Evolutionary conservation across 495 filamentous ascomycete species (phyloP), one percentile per base, ranked within the genome.

Genomic region (Sordaria brevicollis): DNA sequence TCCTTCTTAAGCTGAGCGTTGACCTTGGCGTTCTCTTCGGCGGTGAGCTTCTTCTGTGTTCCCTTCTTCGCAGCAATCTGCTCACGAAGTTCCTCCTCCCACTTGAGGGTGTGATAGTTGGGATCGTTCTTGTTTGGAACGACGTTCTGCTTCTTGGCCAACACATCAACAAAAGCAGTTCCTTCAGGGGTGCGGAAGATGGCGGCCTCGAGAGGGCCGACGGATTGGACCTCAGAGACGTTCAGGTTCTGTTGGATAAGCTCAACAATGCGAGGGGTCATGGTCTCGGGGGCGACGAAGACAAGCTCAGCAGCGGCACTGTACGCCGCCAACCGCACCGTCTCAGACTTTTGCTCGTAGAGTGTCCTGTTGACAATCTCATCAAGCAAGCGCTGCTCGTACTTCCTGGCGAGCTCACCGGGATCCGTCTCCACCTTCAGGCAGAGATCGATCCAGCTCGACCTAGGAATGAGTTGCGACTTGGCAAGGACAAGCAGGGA

Each of bases 91-190:
- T 98, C 95, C 74, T 92, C 89, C 79, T 99, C 95, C 95, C 95
- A 99, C 80, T 97, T 97, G 66, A 97, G 76, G 1, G 92, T 97
- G 74, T 98, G 91, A 71, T 97, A 96, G 77, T 98, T 95, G 77
- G 92, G 97, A 68, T 76, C 88, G 73, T 91, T 97, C 79, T 92
- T 97, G 74, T 92, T 87, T 8, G 91, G 86, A 15, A 87, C 75
- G n/a, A 84, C 83, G 65, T 83, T 85, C 73, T 89, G 88, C 77
- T 94, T 94, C 74, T 89, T 91, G 35, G 90, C 91, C 5, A 99
- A 84, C 6, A 97, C 92, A 78, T 99, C 94, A 33, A 99, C 85
- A 73, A 96, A 98, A 6, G 89, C 85, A 0, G 90, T 92, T 2
- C 93, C 95, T 78, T 93, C 92, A 2, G 91, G 90, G 3, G 93